Conservation (phyloP, 352 stramenopile genomes). For the Aphanomyces astaci region DNA sequence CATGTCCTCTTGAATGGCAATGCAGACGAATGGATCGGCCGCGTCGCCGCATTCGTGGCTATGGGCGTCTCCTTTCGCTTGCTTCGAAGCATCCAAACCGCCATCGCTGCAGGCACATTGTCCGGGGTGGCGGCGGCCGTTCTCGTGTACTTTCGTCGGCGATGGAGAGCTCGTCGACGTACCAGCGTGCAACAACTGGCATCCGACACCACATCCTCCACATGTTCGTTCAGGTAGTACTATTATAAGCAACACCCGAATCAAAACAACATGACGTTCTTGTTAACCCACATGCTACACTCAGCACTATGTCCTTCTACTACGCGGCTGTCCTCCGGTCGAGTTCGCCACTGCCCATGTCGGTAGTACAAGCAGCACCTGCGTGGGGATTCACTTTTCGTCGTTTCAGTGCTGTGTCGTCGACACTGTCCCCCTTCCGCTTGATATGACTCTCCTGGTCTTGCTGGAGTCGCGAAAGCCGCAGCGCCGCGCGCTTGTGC, state of each 20-base stretch:
- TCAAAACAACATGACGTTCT: no score
- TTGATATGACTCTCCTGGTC: neutral
- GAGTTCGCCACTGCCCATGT: no score
- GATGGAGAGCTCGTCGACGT: neutral
- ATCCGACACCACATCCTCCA: neutral
- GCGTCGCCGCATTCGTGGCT: conserved; percentile 9
- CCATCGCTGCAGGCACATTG: neutral
- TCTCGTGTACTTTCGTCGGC: conserved; percentile 13
- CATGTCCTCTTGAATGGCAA: neutral
- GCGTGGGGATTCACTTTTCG: neutral
- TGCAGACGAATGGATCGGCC: conserved; percentile 19
- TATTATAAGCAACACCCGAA: no score
- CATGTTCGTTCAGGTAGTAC: neutral
- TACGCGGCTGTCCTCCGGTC: neutral
- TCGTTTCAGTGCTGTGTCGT: neutral
- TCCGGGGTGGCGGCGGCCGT: neutral
- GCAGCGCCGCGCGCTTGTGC: neutral
- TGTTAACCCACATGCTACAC: no score
- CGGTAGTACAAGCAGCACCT: no score
- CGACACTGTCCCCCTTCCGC: neutral
- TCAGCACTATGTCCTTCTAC: no score
- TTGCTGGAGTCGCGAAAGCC: neutral
- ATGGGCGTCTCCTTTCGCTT: conserved; percentile 8
- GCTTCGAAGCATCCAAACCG: conserved; percentile 8
- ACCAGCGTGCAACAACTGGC: neutral